These are phyloP conservation scores for Laetiporus sulphureus DNA, from an alignment of 1,284 basidiomycete genomes.

Conservation along the genomic window DNA sequence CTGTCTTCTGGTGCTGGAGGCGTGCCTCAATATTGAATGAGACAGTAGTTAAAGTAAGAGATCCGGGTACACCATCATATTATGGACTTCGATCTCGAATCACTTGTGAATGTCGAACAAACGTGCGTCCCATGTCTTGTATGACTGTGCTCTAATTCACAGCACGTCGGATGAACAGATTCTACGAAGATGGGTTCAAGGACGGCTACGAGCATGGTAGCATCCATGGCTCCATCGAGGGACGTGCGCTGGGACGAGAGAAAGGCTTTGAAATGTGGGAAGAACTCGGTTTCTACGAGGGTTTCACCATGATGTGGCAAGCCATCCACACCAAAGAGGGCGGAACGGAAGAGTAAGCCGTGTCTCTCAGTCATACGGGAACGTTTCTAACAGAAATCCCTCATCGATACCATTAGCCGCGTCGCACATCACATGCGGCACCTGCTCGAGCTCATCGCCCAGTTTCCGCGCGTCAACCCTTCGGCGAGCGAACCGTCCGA, in stretches of 20 bases:
- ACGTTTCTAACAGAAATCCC: neutral
- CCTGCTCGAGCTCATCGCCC: constrained; percentile 64
- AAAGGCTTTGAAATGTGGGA: constrained; percentile 97
- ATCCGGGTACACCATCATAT: neutral
- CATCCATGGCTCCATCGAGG: constrained; percentile 89
- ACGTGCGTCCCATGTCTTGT: constrained; percentile 34
- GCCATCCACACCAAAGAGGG: constrained; percentile 36
- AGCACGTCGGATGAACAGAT: constrained; percentile 51
- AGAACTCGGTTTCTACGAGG: constrained; percentile 90
- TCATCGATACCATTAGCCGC: constrained; percentile 36
- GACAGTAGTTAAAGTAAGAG: too few species aligned
- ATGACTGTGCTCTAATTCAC: constrained; percentile 6
- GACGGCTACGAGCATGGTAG: constrained; percentile 81
- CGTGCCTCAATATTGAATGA: too few species aligned
- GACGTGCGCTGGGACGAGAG: constrained; percentile 82
- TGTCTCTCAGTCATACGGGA: constrained; percentile 4
- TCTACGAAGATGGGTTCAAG: constrained; percentile 73
- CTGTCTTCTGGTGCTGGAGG: too few species aligned
- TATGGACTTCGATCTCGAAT: constrained; percentile 50
- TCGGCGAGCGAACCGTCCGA: constrained; percentile 39
- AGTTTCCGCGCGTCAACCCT: constrained; percentile 77
- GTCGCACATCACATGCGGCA: constrained; percentile 57
- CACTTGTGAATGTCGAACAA: constrained; percentile 65
- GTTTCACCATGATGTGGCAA: constrained; percentile 72
- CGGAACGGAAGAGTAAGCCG: constrained; percentile 38